Evolutionary conservation across 495 filamentous ascomycete genomes (phyloP), one percentile per base, ranked within the genome.

Genomic region (Aspergillus sparsus): DNA sequence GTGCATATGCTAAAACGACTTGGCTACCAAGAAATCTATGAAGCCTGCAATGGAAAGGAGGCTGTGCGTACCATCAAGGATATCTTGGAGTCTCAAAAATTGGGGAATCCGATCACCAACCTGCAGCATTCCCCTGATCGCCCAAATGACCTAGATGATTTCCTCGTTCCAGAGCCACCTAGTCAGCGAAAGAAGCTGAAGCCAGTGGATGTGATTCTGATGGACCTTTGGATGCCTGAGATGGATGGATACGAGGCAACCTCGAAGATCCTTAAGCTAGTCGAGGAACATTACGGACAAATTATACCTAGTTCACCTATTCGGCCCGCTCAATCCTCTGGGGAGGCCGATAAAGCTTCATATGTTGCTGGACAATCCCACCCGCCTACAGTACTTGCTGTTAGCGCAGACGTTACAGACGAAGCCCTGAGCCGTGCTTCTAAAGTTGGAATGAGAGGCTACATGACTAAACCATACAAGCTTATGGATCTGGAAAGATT

Each of bases 221-320:
- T 93, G 90, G 89, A 93, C 70, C 80, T 93, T 6, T 93, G 89
- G 89, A 93, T 93, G 89, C 90, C 89, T 2, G 78, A 84, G 57
- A 89, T 91, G 84, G 89, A 93, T 65, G 90, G 90, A 3, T 92
- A 90, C 57, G 85, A 92, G 68, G 89, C 89, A 6, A 85, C 89
- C 0, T 77, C 82, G 51, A 71, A 72, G 31, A 93, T 93, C 57
- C 70, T 87, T n/a, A 71, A 78, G 53, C 77, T 87, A 69, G 71
- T 79, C 37, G 65, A 74, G 53, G 73, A 77, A 42, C 66, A 74
- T 39, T 68, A 66, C 27, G 61, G 63, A 34, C 62, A 66, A 49
- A 53, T 44, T 13, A 41, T 58, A n/a, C 49, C 55, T 36, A 53
- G 54, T 55, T 53, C 37, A 53, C 44, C 15, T 31, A 18, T 15